phyloP scores from a whole-genome alignment of 257 asterid genomes.

The Solanum paucissectum region DNA sequence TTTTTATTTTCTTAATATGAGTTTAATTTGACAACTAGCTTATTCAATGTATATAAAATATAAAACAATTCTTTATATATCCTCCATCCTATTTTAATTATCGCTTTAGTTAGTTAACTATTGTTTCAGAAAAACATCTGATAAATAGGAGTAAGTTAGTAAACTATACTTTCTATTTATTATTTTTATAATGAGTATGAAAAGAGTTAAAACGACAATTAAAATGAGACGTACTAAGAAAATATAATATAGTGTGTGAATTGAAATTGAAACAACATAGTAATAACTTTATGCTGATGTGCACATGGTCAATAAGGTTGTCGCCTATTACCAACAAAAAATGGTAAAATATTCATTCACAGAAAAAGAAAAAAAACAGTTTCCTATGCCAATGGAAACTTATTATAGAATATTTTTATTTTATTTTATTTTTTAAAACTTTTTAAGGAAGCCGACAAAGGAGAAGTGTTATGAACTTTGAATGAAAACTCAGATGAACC shows the following conservation, averaged over 20 bases:
- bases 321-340: not conserved
- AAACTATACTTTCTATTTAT: not conserved
- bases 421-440: too few species aligned
- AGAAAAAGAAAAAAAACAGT: not conserved
- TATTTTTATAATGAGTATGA: not conserved
- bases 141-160: not conserved
- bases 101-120: not conserved
- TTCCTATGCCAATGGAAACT: not conserved
- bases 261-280: not conserved
- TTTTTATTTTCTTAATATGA: not conserved
- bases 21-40: slow-evolving; percentile 4
- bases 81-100: not conserved
- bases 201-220: not conserved
- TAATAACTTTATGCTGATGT: not conserved
- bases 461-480: not conserved
- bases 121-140: rapidly evolving
- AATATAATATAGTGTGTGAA: not conserved
- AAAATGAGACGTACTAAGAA: not conserved
- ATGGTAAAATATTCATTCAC: not conserved
- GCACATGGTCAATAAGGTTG: not conserved
- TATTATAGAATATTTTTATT: not conserved
- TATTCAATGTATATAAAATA: not conserved
- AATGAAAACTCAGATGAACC: not conserved
- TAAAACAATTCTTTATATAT: not conserved
- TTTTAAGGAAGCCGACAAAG: too few species aligned